A percentile compares a stretch with the other conserved stretches of the same genome.
Evolutionary conservation across 345 rosid species (phyloP).

Genomic region (Syzygium grande): DNA sequence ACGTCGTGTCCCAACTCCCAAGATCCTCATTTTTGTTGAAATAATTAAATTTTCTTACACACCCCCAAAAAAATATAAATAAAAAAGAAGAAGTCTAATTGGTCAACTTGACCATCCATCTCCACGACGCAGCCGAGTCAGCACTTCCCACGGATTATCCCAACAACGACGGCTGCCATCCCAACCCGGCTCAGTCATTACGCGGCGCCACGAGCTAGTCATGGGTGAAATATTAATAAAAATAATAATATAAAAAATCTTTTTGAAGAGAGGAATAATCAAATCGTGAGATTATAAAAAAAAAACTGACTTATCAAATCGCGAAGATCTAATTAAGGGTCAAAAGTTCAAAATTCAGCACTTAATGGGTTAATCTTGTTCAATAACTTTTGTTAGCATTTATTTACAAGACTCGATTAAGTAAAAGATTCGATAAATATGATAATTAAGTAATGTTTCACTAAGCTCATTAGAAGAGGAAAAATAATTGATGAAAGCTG

Average conservation of each 20-base stretch:
- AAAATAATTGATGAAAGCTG: rapidly evolving
- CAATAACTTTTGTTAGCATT: not conserved
- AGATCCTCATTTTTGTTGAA: not conserved
- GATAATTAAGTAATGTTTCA: not conserved
- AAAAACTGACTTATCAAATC: not conserved
- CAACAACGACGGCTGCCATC: not conserved
- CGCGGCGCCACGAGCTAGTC: not conserved
- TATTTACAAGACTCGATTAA: not conserved
- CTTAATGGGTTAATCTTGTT: not conserved
- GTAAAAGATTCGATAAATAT: not conserved
- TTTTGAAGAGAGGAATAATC: not conserved
- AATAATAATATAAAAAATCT: not conserved
- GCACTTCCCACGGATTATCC: not conserved
- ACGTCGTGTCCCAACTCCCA: not conserved
- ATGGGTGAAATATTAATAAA: not conserved
- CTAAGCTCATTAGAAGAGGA: not conserved
- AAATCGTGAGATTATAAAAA: not conserved
- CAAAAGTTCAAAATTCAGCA: no score
- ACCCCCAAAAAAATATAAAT: not conserved
- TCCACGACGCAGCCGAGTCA: not conserved
- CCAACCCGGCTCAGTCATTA: not conserved
- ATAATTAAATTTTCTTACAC: not conserved
- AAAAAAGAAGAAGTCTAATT: not conserved
- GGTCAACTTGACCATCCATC: not conserved
- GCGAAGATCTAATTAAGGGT: not conserved